Evolutionary conservation across 2,329 filamentous ascomycete genomes (phyloP), one percentile per base, ranked within the genome.

Genomic region (Xylaria sp.): DNA sequence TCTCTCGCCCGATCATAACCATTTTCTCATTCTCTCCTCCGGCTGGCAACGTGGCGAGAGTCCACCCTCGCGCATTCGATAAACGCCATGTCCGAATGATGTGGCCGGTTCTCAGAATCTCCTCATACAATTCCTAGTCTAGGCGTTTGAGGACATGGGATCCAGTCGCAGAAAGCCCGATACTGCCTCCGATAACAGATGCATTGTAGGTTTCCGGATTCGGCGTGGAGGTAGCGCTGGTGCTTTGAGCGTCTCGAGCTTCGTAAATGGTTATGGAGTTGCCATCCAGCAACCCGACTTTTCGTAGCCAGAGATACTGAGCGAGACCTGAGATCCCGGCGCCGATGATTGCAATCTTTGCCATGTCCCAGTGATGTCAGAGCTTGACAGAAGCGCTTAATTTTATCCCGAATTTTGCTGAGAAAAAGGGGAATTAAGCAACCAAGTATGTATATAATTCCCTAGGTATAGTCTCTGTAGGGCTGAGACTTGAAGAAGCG

Each of bases 341-440:
- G 8, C 69, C 69, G 25, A 71, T 54, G 33, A 71, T 71, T 31
- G 69, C 69, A 55, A 69, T 66, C 49, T 68, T 71, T 59, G 64
- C 55, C 13, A 31, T 63, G 43, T 43, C n/a, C 23, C 15, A 46
- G 6, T 18, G 15, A 46, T 4, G 13, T 15, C 15, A 10, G 15
- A n/a, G 41, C 6, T 7, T 46, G 18, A 46, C 2, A 46, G 18
- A 18, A 46, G 18, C 15, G 41, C 41, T 46, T 46, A 15, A 13
- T 15, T 43, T 13, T 15, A 46, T 18, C 15, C 18, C 41, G 13
- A n/a, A n/a, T n/a, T 7, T n/a, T n/a, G 4, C 10, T 18, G 13
- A 43, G 39, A 28, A 28, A 36, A 36, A 3, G 43, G 3, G 31
- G 20, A 55, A 55, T 10, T 36, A 3, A 7, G 15, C 8, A 62